A percentile compares a stretch with the other conserved stretches of the same genome.
Evolutionary conservation across 352 stramenopile species (phyloP).

Genomic region (Phytophthora boehmeriae): DNA sequence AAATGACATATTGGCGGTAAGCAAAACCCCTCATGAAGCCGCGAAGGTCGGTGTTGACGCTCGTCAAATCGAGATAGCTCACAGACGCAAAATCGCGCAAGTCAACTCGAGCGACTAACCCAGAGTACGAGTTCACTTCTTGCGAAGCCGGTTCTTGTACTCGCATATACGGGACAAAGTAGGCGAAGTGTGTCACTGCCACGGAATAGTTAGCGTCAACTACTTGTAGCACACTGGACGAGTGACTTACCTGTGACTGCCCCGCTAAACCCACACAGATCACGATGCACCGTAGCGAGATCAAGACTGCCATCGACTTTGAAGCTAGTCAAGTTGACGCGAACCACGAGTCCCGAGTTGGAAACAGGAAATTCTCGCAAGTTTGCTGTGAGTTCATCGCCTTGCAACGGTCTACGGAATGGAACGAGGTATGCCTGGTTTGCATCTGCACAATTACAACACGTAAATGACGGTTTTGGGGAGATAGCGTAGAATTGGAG

Average conservation of each 20-base stretch:
- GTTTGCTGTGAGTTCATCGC: slow-evolving; percentile 63
- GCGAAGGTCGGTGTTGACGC: slow-evolving; percentile 51
- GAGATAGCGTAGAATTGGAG: background rate
- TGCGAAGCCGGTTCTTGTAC: slow-evolving; percentile 38
- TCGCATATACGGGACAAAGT: slow-evolving; percentile 77
- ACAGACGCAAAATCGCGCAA: slow-evolving; percentile 67
- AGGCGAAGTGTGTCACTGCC: slow-evolving; percentile 68
- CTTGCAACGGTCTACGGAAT: slow-evolving; percentile 42
- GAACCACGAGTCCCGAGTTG: slow-evolving; percentile 66
- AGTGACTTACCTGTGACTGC: slow-evolving; percentile 46
- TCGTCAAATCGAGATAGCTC: slow-evolving; percentile 54
- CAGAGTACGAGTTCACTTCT: slow-evolving; percentile 59
- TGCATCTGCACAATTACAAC: slow-evolving; percentile 41
- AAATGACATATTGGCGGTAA: slow-evolving; percentile 76
- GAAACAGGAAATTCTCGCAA: slow-evolving; percentile 73
- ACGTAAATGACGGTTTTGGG: background rate
- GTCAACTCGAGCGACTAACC: slow-evolving; percentile 62
- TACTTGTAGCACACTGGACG: too few species aligned
- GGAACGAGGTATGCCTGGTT: slow-evolving; percentile 69
- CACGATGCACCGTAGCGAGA: slow-evolving; percentile 44
- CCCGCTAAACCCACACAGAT: slow-evolving; percentile 73
- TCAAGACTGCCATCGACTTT: slow-evolving; percentile 50
- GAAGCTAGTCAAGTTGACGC: slow-evolving; percentile 63
- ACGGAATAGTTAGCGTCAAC: background rate
- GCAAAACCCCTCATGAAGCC: slow-evolving; percentile 76